Conservation (phyloP, 2,329 filamentous ascomycete species). For the Teratosphaeria gauchensis region DNA sequence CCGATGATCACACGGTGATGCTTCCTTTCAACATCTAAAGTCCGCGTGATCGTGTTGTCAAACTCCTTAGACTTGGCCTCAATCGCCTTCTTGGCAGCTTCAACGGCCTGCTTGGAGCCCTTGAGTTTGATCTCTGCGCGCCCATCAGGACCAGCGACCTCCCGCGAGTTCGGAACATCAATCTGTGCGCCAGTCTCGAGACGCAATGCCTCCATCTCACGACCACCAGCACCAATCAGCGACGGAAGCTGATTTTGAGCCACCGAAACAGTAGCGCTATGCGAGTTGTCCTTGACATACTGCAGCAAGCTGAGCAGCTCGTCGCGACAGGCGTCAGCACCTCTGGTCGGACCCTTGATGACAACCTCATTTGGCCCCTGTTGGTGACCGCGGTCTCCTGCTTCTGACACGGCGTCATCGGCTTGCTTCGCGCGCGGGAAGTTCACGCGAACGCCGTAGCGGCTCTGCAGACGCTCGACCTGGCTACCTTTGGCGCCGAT, state of each 20-base stretch:
- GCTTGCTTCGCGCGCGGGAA: constrained; percentile 62
- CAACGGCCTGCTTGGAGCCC: constrained; percentile 83
- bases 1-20: constrained; percentile 87
- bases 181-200: constrained; percentile 78
- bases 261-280: constrained; percentile 69
- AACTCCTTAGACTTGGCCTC: constrained; percentile 80
- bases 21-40: constrained; percentile 86
- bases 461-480: constrained; percentile 83
- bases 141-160: constrained; percentile 53
- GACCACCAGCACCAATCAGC: constrained; percentile 81
- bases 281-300: constrained; percentile 81
- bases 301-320: constrained; percentile 83
- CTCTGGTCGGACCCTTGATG: constrained; percentile 83
- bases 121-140: constrained; percentile 82
- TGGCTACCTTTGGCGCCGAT: constrained; percentile 82
- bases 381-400: constrained; percentile 56
- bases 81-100: constrained; percentile 81
- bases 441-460: constrained; percentile 90
- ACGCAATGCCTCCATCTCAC: constrained; percentile 82
- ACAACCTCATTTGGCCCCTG: constrained; percentile 83
- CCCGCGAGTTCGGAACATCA: constrained; percentile 75
- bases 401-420: constrained; percentile 54
- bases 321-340: constrained; percentile 82
- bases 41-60: constrained; percentile 78
- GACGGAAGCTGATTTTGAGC: constrained; percentile 90